Percentiles rank a stretch among this genome's conserved stretches.
These are phyloP conservation scores for Cryphonectria carpinicola DNA, from an alignment of 2,329 filamentous ascomycete genomes.

Conservation along the genomic window DNA sequence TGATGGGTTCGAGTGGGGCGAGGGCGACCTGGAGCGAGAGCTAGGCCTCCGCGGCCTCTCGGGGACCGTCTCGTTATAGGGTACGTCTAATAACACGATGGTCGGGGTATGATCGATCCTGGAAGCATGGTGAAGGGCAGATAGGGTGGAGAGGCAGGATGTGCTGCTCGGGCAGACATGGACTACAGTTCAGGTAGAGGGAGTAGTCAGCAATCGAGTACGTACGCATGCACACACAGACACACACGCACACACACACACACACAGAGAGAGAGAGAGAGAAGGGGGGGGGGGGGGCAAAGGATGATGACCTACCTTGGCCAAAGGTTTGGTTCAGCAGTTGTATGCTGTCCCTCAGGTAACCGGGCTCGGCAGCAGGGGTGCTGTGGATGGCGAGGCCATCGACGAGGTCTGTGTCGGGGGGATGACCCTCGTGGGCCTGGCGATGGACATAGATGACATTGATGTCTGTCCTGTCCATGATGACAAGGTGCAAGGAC, in stretches of 20 bases:
- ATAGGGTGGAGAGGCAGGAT: conserved; percentile 57
- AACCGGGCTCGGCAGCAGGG: conserved; percentile 42
- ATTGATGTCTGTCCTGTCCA: conserved; percentile 62
- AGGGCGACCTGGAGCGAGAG: conserved; percentile 46
- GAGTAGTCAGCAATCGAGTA: conserved; percentile 12
- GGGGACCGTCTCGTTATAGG: conserved; percentile 52
- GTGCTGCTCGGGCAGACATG: conserved; percentile 58
- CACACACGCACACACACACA: not conserved
- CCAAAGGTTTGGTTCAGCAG: conserved; percentile 59
- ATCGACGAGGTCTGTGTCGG: conserved; percentile 36
- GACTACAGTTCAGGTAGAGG: conserved; percentile 42
- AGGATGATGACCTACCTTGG: conserved; percentile 48
- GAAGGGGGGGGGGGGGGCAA: not conserved
- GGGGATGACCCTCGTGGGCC: conserved; percentile 46
- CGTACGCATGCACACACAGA: not conserved
- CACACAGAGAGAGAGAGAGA: not conserved
- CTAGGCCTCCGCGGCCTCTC: conserved; percentile 34
- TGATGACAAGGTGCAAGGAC: conserved; percentile 51
- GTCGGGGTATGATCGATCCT: conserved; percentile 59
- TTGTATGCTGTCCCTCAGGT: conserved; percentile 51
- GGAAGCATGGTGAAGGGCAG: conserved; percentile 56
- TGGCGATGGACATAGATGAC: conserved; percentile 64
- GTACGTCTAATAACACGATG: conserved; percentile 60
- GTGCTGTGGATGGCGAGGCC: conserved; percentile 32
- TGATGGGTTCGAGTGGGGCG: conserved; percentile 46